Conservation (phyloP, 2,329 filamentous ascomycete species). For the Aspergillus piperis region DNA sequence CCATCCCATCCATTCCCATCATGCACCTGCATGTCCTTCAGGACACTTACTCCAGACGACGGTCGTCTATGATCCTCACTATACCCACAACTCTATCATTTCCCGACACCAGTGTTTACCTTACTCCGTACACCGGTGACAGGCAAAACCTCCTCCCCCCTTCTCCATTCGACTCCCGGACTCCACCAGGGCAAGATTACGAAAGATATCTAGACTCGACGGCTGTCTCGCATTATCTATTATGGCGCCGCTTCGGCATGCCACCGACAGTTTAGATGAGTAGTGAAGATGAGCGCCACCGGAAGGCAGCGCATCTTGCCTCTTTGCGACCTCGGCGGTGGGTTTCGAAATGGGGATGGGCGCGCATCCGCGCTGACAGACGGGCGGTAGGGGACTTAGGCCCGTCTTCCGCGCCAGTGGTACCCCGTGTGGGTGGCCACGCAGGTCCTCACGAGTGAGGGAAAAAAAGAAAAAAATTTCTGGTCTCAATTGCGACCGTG, state of each 20-base stretch:
- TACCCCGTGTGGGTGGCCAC: slow-evolving; percentile 4
- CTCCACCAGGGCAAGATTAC: background rate
- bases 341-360: slow-evolving; percentile 23
- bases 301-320: background rate
- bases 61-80: background rate
- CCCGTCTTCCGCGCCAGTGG: slow-evolving; percentile 6
- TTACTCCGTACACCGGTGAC: slow-evolving; percentile 6
- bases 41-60: background rate
- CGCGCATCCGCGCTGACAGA: slow-evolving; percentile 26
- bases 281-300: background rate
- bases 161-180: background rate
- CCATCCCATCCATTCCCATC: too few species aligned
- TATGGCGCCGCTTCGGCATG: slow-evolving; percentile 3
- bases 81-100: background rate
- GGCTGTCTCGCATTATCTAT: slow-evolving; percentile 14
- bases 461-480: background rate
- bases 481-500: slow-evolving; percentile 8
- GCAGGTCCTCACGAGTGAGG: slow-evolving; percentile 5
- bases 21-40: too few species aligned
- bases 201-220: slow-evolving; percentile 14
- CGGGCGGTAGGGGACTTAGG: slow-evolving; percentile 27
- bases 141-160: background rate
- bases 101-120: background rate
- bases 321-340: slow-evolving; percentile 12
- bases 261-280: background rate